Conservation (phyloP, 805 yeast species). For the Teunomyces pallodes region DNA sequence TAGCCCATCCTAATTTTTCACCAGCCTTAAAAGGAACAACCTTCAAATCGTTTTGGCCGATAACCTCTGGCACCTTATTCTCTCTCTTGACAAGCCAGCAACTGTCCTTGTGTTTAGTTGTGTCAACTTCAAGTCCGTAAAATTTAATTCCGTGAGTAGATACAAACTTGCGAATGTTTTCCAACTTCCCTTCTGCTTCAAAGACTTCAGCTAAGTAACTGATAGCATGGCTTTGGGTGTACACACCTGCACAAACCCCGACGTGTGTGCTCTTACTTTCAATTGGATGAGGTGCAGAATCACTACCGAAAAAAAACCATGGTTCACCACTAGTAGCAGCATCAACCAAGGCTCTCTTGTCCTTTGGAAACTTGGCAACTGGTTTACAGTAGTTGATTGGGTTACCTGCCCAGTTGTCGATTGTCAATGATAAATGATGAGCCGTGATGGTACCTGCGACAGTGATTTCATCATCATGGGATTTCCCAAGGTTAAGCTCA, state of each 20-base stretch:
- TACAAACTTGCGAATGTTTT: conserved; percentile 70
- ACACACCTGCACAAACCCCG: conserved; percentile 98
- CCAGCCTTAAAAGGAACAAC: conserved; percentile 88
- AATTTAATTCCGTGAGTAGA: conserved; percentile 69
- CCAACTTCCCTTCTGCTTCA: conserved; percentile 60
- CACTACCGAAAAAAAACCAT: conserved; percentile 94
- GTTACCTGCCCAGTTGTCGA: conserved; percentile 96
- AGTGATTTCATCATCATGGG: conserved; percentile 34
- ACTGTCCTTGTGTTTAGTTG: conserved; percentile 41
- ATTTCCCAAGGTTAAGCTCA: conserved; percentile 50
- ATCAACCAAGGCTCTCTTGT: conserved; percentile 70
- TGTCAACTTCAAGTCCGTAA: conserved; percentile 48
- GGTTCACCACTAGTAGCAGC: conserved; percentile 94
- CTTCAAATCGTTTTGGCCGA: conserved; percentile 44
- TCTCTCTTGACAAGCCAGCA: conserved; percentile 51
- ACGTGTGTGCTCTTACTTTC: conserved; percentile 69
- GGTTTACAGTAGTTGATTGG: conserved; percentile 96
- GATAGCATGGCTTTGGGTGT: conserved; percentile 79
- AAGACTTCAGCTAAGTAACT: conserved; percentile 86
- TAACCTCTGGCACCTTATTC: conserved; percentile 56
- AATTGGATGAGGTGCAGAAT: conserved; percentile 95
- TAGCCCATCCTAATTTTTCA: conserved; percentile 64
- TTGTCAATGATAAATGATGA: conserved; percentile 84
- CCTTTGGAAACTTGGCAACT: conserved; percentile 89
- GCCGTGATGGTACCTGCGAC: conserved; percentile 96